A percentile compares a stretch with the other conserved stretches of the same genome.
Evolutionary conservation across 148 eudicot genomes (phyloP).

Genomic region (Arbutus unedo): DNA sequence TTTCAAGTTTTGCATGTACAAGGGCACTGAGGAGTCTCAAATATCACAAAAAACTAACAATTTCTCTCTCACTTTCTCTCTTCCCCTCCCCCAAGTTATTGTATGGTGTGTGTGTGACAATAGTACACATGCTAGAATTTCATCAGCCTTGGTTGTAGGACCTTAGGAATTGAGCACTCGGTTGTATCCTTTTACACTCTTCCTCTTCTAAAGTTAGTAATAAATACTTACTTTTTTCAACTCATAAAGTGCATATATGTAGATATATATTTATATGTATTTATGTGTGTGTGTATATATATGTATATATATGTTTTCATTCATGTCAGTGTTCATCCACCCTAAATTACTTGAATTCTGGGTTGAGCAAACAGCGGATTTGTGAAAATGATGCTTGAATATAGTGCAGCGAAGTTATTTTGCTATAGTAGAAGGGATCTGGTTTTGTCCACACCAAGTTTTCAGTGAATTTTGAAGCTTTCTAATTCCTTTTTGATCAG

Average conservation of each 20-base stretch:
- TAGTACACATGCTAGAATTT: neutral
- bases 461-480: neutral
- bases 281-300: too few relatives aligned
- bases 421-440: neutral
- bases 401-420: neutral
- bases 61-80: neutral
- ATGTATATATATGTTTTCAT: neutral
- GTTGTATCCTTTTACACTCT: neutral
- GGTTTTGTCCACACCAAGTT: slow-evolving; percentile 2
- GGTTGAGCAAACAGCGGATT: neutral
- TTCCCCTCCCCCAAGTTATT: neutral
- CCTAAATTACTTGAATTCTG: neutral
- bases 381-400: neutral
- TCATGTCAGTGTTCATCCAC: neutral
- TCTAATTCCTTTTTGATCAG: neutral
- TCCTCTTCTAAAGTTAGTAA: neutral
- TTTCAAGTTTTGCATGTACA: neutral
- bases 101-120: neutral
- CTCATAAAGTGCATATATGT: neutral
- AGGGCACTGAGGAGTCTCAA: neutral
- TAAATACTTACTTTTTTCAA: neutral
- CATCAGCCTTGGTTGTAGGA: neutral
- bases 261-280: too few relatives aligned
- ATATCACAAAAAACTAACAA: neutral
- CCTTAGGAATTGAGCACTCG: neutral